phyloP scores from a whole-genome alignment of 2,329 filamentous ascomycete species.

The Tolypocladium cylindrosporum region DNA sequence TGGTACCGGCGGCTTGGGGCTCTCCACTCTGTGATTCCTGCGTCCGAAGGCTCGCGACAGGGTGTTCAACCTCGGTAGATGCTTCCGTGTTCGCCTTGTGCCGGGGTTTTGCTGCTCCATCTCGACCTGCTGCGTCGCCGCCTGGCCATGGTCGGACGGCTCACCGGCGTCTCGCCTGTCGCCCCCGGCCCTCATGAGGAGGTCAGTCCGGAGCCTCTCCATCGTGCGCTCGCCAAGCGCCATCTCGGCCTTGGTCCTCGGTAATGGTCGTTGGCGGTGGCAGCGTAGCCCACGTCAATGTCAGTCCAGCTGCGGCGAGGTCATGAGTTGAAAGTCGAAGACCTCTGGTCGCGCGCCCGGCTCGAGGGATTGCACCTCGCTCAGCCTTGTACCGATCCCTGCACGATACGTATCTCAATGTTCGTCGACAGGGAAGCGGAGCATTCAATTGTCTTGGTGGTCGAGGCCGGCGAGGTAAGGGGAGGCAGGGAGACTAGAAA shows the following conservation, averaged over 20 bases:
- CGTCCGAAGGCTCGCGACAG: constrained; percentile 10
- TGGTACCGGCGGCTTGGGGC: constrained; percentile 36
- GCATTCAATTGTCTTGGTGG: not conserved
- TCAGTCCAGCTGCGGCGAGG: not conserved
- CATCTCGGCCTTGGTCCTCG: constrained; percentile 6
- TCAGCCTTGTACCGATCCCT: not conserved
- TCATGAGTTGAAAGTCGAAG: not conserved
- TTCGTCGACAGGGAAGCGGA: not conserved
- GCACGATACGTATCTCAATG: not conserved
- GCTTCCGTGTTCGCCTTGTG: not conserved
- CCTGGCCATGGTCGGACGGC: not conserved
- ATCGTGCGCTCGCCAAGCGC: constrained; percentile 11
- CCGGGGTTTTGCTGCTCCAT: not conserved
- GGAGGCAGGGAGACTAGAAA: not conserved
- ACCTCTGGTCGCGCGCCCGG: not conserved
- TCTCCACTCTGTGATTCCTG: constrained; percentile 13
- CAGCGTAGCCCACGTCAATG: not conserved
- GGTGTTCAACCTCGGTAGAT: not conserved
- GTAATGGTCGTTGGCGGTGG: not conserved
- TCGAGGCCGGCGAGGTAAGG: not conserved
- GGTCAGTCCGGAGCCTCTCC: constrained; percentile 22
- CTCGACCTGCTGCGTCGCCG: not conserved
- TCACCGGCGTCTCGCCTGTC: constrained; percentile 11
- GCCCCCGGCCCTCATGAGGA: constrained; percentile 19
- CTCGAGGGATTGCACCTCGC: not conserved